These are phyloP conservation scores for Metschnikowia shivogae DNA, from an alignment of 805 yeast species.

Conservation along the genomic window DNA sequence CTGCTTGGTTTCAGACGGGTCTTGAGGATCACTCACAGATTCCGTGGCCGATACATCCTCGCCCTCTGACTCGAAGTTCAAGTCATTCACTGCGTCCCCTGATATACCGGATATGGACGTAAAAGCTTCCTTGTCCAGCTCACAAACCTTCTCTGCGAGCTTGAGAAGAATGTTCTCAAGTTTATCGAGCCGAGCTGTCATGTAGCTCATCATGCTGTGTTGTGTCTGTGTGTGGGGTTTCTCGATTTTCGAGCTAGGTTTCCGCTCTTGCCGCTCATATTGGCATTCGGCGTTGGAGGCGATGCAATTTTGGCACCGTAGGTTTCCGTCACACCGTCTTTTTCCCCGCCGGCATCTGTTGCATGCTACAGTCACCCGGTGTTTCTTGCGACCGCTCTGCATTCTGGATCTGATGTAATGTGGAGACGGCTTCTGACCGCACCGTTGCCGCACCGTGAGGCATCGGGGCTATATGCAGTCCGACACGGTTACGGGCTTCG, in stretches of 20 bases:
- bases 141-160: constrained; percentile 1
- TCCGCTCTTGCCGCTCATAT: constrained; percentile 10
- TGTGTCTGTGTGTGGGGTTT: neutral
- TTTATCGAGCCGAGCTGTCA: constrained; percentile 7
- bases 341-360: constrained; percentile 16
- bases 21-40: neutral
- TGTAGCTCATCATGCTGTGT: neutral
- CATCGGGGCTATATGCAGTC: too few relatives aligned
- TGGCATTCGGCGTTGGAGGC: constrained; percentile 9
- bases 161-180: constrained; percentile 5
- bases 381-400: neutral
- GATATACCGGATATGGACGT: neutral
- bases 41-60: neutral
- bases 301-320: constrained; percentile 13
- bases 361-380: constrained; percentile 16
- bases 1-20: neutral
- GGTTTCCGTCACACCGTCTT: constrained; percentile 14
- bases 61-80: constrained; percentile 1
- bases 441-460: too few relatives aligned
- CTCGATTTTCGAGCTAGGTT: constrained; percentile 4
- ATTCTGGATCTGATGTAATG: neutral
- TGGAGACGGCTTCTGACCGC: too few relatives aligned
- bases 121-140: neutral
- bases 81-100: neutral
- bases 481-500: too few relatives aligned